Evolutionary conservation across 2,329 filamentous ascomycete species (phyloP).

Genomic region (Dothidotthia symphoricarpi): DNA sequence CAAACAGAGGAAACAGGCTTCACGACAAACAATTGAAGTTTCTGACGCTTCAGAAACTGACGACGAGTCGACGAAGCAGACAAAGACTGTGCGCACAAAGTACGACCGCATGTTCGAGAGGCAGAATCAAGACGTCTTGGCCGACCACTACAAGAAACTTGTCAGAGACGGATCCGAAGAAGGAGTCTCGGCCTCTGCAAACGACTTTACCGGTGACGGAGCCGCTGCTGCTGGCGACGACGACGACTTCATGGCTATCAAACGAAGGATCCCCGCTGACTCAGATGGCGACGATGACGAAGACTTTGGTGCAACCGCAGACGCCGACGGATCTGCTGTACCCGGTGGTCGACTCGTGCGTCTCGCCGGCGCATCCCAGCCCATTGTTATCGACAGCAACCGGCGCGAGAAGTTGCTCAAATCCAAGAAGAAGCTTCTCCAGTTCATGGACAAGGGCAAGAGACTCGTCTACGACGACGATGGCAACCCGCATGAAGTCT

Average conservation of each 20-base stretch:
- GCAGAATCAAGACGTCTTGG: constrained; percentile 90
- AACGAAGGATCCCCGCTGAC: constrained; percentile 75
- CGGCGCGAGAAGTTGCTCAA: constrained; percentile 92
- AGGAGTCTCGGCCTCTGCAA: constrained; percentile 33
- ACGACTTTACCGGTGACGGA: constrained; percentile 34
- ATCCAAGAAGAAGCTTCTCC: constrained; percentile 90
- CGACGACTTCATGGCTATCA: constrained; percentile 82
- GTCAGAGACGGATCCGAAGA: constrained; percentile 57
- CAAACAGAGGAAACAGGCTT: constrained; percentile 83
- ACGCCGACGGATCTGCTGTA: constrained; percentile 36
- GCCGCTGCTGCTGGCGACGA: constrained; percentile 57
- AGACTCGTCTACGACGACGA: constrained; percentile 93
- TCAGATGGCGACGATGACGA: constrained; percentile 52
- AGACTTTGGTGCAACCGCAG: constrained; percentile 42
- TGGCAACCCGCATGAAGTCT: constrained; percentile 77
- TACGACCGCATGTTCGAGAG: constrained; percentile 98
- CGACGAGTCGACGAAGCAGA: constrained; percentile 49
- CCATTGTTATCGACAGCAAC: constrained; percentile 87
- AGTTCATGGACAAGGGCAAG: constrained; percentile 81
- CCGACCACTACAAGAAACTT: constrained; percentile 89
- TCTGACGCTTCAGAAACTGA: constrained; percentile 61
- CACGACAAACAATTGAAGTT: constrained; percentile 60
- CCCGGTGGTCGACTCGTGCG: constrained; percentile 59
- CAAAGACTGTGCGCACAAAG: constrained; percentile 80
- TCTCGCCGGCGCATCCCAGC: constrained; percentile 63